These are phyloP conservation scores for Penicillium sp. DNA, from an alignment of 2,329 filamentous ascomycete genomes.

Conservation along the genomic window DNA sequence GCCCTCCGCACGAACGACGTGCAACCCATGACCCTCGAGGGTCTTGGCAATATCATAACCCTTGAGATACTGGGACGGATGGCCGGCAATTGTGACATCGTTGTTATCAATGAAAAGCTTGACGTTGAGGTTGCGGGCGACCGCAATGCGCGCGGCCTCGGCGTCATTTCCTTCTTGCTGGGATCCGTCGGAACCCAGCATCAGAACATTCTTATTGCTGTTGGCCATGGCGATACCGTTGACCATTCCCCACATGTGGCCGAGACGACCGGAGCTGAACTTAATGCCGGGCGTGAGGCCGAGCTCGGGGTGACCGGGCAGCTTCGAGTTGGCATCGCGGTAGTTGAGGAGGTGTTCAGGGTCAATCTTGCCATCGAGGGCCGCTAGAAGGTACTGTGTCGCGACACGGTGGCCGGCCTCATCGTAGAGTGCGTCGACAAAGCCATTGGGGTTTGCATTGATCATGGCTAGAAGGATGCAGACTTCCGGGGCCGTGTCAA, in stretches of 20 bases:
- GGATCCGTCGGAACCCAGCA: conserved; percentile 47
- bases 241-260: conserved; percentile 46
- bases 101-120: conserved; percentile 48
- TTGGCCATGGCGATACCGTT: conserved; percentile 46
- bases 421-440: conserved; percentile 42
- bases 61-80: conserved; percentile 45
- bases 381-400: conserved; percentile 46
- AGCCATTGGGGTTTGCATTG: conserved; percentile 38
- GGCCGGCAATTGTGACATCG: conserved; percentile 47
- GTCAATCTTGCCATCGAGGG: conserved; percentile 41
- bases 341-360: conserved; percentile 48
- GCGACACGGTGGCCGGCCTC: conserved; percentile 48
- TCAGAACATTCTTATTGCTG: conserved; percentile 41
- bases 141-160: conserved; percentile 46
- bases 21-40: conserved; percentile 43
- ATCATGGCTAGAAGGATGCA: conserved; percentile 46
- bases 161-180: conserved; percentile 49
- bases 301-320: conserved; percentile 47
- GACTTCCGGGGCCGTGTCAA: conserved; percentile 47
- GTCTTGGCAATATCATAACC: conserved; percentile 41
- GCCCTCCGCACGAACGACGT: conserved; percentile 41
- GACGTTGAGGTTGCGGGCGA: conserved; percentile 43
- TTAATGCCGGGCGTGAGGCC: conserved; percentile 45
- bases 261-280: conserved; percentile 47
- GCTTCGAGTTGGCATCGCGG: conserved; percentile 45